Evolutionary conservation across 495 filamentous ascomycete species (phyloP), one percentile per base, ranked within the genome.

Genomic region (Podospora appendiculata): DNA sequence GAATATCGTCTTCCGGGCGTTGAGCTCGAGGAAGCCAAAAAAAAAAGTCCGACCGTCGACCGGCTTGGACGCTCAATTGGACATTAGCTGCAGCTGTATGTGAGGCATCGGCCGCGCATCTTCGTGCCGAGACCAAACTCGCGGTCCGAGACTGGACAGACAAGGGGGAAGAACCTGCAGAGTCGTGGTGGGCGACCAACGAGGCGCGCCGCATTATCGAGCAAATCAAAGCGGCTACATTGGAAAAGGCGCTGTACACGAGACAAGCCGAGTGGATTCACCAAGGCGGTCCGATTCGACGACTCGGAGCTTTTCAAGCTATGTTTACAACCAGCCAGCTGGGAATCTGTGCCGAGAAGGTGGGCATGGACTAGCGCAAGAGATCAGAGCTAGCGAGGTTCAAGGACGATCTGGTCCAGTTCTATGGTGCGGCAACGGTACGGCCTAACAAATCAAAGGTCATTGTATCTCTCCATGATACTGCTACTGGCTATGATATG

Each of bases 261-360:
- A 53, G 47, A 16, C 57, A 55, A 42, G 50, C 54, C 10, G 45
- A 48, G 43, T 36, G 47, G 35, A 32, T 57, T 35, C 17, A 48
- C 10, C 38, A 41, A 39, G 55, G 55, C 36, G 50, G 55, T 16
- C 45, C 55, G 11, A 16, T 39, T 5, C 25, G 45, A 45, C n/a
- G n/a, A n/a, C n/a, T n/a, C n/a, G 19, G 54, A 36, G 54, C 50
- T 32, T 53, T 54, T 42, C 48, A 53, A 48, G 57, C 57, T 34
- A 41, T 58, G 47, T 61, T 61, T 40, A 61, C 45, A 1, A 55
- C 58, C 3, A 58, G 55, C 36, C 45, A 54, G 16, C 25, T 58
- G 3, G 58, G 58, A 18, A 45, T 61, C 16, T 42, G 40, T 8
- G 41, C 47, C 38, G 35, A 48, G 32, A 52, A 54, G 40, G 35